phyloP scores from a whole-genome alignment of 371 early-diverging fungal genomes.

The Lichtheimia corymbifera region DNA sequence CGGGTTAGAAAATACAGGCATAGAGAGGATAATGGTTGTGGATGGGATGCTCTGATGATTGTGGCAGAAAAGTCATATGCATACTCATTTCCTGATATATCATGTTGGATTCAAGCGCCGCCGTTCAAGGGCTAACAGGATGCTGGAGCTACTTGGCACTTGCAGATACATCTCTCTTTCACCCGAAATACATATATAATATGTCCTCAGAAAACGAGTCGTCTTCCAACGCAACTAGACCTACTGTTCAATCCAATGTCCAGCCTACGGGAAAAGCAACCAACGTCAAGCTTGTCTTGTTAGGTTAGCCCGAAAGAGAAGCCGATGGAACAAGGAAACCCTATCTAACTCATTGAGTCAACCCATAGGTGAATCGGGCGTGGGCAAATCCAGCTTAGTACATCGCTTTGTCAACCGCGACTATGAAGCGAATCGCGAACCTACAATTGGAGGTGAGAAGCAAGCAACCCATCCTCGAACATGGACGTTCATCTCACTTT shows the following conservation, averaged over 20 bases:
- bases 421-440: slow-evolving; percentile 95
- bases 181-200: background rate
- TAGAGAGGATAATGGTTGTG: too few relatives aligned
- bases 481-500: background rate
- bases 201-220: slow-evolving; percentile 13
- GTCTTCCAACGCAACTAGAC: slow-evolving; percentile 7
- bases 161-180: background rate
- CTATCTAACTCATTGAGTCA: background rate
- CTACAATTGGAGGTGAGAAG: slow-evolving; percentile 88
- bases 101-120: too few relatives aligned
- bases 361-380: slow-evolving; percentile 79
- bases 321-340: background rate
- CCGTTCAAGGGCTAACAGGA: too few relatives aligned
- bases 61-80: too few relatives aligned
- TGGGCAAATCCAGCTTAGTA: slow-evolving; percentile 83
- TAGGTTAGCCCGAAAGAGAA: slow-evolving; percentile 11
- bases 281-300: slow-evolving; percentile 24
- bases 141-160: too few relatives aligned
- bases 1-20: too few relatives aligned
- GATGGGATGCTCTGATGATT: too few relatives aligned
- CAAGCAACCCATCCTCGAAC: background rate
- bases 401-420: slow-evolving; percentile 92
- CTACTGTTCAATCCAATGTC: slow-evolving; percentile 4
- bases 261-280: slow-evolving; percentile 12
- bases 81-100: too few relatives aligned